Evolutionary conservation across 139 green algal genomes (phyloP).

Genomic region (Chlamydomonas sp.): DNA sequence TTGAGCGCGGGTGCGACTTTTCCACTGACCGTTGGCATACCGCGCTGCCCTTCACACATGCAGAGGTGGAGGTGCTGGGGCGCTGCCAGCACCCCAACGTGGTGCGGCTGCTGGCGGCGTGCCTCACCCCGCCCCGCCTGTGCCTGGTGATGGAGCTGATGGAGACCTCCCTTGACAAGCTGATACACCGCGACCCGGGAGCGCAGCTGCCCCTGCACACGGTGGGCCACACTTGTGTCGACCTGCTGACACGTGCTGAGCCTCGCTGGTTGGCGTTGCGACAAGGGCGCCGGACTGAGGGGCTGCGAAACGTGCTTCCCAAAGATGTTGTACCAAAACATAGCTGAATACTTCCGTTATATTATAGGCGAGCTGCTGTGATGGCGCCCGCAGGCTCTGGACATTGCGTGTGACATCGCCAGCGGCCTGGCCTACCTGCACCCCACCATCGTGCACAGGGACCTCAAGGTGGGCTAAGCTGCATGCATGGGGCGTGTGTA

Average conservation of each 20-base stretch:
- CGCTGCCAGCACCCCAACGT: background rate
- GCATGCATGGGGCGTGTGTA: no score
- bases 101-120: slow-evolving; percentile 7
- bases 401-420: background rate
- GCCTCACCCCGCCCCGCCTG: background rate
- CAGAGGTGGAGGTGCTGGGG: background rate
- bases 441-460: background rate
- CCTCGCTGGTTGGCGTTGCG: no score
- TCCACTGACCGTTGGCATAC: no score
- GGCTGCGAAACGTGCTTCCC: no score
- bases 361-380: no score
- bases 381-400: background rate
- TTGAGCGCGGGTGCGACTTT: no score
- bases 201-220: background rate
- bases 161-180: no score
- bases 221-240: background rate
- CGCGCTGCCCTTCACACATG: no score
- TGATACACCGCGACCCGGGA: background rate
- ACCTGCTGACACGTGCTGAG: no score
- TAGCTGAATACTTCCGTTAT: no score
- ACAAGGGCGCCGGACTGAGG: no score
- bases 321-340: no score
- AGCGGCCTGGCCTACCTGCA: slow-evolving; percentile 1
- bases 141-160: background rate
- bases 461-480: slow-evolving; percentile 12